Percentiles rank a stretch among this genome's conserved stretches.
phyloP scores from a whole-genome alignment of 1,284 basidiomycete species.

The Austroboletus niveus region DNA sequence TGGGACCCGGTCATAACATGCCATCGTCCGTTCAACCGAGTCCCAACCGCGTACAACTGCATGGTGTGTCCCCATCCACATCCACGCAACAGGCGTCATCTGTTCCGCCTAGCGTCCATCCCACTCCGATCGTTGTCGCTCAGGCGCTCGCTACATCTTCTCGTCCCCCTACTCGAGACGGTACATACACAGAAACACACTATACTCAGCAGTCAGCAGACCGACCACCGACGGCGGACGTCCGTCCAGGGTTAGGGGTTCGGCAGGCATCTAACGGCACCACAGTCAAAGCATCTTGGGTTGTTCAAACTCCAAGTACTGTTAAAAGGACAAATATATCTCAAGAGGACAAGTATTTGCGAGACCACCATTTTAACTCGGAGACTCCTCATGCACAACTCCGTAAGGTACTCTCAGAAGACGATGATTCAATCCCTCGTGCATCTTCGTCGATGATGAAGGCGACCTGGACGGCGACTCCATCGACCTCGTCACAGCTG shows the following conservation, averaged over 20 bases:
- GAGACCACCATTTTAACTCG: conserved; percentile 14
- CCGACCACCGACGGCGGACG: conserved; percentile 11
- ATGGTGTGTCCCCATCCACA: conserved; percentile 11
- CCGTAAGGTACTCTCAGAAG: conserved; percentile 34
- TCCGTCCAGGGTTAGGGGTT: conserved; percentile 11
- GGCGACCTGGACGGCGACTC: conserved; percentile 25
- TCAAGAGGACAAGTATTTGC: conserved; percentile 31
- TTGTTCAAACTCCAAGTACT: conserved; percentile 30
- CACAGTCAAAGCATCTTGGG: conserved; percentile 33
- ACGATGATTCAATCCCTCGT: conserved; percentile 25
- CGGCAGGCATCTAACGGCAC: conserved; percentile 17
- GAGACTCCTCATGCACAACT: conserved; percentile 31
- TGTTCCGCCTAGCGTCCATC: conserved; percentile 14
- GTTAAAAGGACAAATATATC: conserved; percentile 17
- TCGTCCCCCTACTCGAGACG: conserved; percentile 29
- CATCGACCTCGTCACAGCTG: conserved; percentile 25
- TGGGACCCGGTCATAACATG: conserved; percentile 6
- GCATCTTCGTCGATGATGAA: conserved; percentile 31
- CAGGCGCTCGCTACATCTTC: conserved; percentile 23
- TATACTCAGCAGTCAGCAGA: conserved; percentile 13
- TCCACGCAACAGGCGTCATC: conserved; percentile 21
- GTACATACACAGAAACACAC: conserved; percentile 7
- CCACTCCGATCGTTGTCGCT: conserved; percentile 21
- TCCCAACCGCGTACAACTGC: conserved; percentile 23
- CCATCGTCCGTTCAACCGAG: conserved; percentile 25